Conservation (phyloP, 2,329 filamentous ascomycete genomes). For the Cercospora brassicicola region DNA sequence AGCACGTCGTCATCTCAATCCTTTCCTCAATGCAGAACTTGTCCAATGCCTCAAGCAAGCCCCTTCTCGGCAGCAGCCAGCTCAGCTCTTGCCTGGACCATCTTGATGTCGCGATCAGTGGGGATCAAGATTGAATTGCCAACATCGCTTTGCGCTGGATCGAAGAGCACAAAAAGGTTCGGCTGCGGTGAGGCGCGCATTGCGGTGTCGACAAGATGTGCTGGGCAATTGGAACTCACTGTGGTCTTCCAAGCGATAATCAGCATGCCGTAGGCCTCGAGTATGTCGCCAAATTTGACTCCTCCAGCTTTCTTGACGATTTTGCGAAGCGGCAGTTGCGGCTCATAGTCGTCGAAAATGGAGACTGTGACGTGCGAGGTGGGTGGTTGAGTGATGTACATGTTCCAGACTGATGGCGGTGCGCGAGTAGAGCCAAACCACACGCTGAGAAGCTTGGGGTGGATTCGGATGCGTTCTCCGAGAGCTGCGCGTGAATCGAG, state of each 20-base stretch:
- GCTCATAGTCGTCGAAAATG: not conserved
- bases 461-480: not conserved
- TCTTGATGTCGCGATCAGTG: not conserved
- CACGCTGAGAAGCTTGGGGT: not conserved
- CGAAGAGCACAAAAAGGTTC: not conserved
- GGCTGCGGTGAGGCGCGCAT: not conserved
- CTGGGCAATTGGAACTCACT: not conserved
- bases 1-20: not conserved
- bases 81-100: not conserved
- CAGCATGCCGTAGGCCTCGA: constrained; percentile 1
- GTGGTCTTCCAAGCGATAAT: not conserved
- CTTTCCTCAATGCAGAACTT: not conserved
- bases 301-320: constrained; percentile 1
- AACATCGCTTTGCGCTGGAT: not conserved
- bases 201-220: not conserved
- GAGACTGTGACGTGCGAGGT: not conserved
- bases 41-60: not conserved
- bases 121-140: not conserved
- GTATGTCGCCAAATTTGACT: not conserved
- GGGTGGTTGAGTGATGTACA: constrained; percentile 8
- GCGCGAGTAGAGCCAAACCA: constrained; percentile 8
- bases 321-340: not conserved
- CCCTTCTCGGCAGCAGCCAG: not conserved
- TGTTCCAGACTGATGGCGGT: constrained; percentile 6
- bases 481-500: not conserved